Evolutionary conservation across 306 rosid species (phyloP), one percentile per base, ranked within the genome.

Genomic region (Hylodesmum podocarpum): DNA sequence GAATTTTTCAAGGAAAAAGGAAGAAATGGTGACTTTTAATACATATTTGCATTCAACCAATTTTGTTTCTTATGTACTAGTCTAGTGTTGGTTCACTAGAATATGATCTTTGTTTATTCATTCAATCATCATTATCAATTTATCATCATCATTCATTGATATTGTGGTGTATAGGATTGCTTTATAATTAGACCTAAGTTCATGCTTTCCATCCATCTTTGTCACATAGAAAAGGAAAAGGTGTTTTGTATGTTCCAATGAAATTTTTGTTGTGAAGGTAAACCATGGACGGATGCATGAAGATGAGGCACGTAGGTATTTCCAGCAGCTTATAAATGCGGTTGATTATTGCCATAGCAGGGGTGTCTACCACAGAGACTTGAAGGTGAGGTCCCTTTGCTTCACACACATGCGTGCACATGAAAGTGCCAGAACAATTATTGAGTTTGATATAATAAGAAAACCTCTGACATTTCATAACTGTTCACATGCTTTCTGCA

Each of bases 331-430:
- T 83, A 89, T 95, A 79, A 92, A 95, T 77, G 96, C 92, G 19
- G 96, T 95, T 79, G 98, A 95, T 89, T 95, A 92, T 87, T 95
- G 99, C 83, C 99, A 95, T 82, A 95, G 99, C 87, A 91, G 99
- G 80, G 99, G 99, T 62, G 99, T 95, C 43, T 95, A 80, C 77
- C 99, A 95, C 78, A 84, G 99, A 82, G 99, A 95, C 72, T 89
- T 95, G 49, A 95, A 95, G 98, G 99, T 89, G 82, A 78, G 69
- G 50, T 27, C 55, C 36, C 29, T 77, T 72, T 59, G 2, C 54
- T 44, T 3, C 33, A 51, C 24, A 57, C 57, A 12, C 18, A 75
- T 34, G 3, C 19, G 18, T n/a, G n/a, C 44, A 67, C 16, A 24
- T 66, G 74, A 21, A 14, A 43, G 68, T 53, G 31, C 36, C 33